Percentiles rank a stretch among this genome's conserved stretches.
These are phyloP conservation scores for Colletotrichum sp. DNA, from an alignment of 2,329 filamentous ascomycete genomes.

Conservation along the genomic window DNA sequence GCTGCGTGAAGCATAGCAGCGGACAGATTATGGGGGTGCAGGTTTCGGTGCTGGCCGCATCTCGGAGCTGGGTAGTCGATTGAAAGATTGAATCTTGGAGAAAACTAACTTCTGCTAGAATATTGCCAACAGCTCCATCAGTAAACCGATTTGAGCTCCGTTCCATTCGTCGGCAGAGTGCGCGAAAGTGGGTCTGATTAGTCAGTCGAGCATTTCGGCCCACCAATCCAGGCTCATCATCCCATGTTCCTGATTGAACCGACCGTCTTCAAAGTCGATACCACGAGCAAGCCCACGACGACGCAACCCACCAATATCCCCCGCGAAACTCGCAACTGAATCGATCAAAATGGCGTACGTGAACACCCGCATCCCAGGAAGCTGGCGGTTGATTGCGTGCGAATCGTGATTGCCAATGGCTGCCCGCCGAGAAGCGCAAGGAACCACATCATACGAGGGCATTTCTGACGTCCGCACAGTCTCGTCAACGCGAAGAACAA, in stretches of 20 bases:
- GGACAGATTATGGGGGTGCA: background rate
- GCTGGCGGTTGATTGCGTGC: background rate
- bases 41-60: background rate
- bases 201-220: background rate
- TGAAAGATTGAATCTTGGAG: background rate
- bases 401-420: conserved; percentile 25
- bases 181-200: conserved; percentile 4
- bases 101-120: background rate
- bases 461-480: conserved; percentile 43
- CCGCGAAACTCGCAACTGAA: conserved; percentile 26
- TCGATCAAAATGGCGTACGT: conserved; percentile 48
- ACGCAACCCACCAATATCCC: conserved; percentile 27
- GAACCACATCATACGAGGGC: conserved; percentile 14
- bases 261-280: conserved; percentile 32
- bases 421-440: background rate
- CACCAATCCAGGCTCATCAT: conserved; percentile 17
- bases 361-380: background rate
- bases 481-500: conserved; percentile 77
- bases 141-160: conserved; percentile 6
- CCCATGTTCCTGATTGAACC: conserved; percentile 21
- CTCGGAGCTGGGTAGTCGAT: background rate
- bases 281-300: conserved; percentile 14
- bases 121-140: background rate
- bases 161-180: background rate
- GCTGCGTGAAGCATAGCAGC: conserved; percentile 13